Percentiles rank a stretch among this genome's conserved stretches.
phyloP scores from a whole-genome alignment of 768 basidiomycete genomes.

The Suillus paluster region DNA sequence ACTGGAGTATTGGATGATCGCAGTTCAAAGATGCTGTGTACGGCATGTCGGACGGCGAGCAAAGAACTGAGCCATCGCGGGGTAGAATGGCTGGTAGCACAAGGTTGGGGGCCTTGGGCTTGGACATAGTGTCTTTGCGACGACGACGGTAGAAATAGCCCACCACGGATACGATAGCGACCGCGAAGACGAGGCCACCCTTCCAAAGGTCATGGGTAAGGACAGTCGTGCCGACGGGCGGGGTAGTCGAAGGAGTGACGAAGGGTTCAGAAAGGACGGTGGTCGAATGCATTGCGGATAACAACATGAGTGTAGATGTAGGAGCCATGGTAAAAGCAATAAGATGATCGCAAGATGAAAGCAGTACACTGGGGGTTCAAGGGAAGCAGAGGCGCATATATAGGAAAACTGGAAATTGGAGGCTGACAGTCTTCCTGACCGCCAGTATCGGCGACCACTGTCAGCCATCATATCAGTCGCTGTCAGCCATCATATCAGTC shows the following conservation, averaged over 20 bases:
- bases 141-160: slow-evolving; percentile 3
- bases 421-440: background rate
- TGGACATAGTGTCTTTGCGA: background rate
- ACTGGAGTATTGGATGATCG: background rate
- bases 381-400: too few relatives aligned
- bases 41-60: background rate
- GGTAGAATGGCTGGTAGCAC: background rate
- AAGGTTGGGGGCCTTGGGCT: background rate
- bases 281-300: background rate
- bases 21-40: background rate
- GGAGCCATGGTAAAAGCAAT: background rate
- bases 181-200: background rate
- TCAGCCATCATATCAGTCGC: background rate
- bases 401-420: background rate
- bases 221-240: background rate
- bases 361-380: background rate
- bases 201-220: slow-evolving; percentile 1
- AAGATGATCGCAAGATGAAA: background rate
- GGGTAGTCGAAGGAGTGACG: background rate
- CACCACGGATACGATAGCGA: slow-evolving; percentile 2
- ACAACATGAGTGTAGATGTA: background rate
- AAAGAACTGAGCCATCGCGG: background rate
- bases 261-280: background rate
- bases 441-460: background rate
- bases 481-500: background rate